Conservation (phyloP, 2,329 filamentous ascomycete genomes). For the Aspergillus fumigatus region DNA sequence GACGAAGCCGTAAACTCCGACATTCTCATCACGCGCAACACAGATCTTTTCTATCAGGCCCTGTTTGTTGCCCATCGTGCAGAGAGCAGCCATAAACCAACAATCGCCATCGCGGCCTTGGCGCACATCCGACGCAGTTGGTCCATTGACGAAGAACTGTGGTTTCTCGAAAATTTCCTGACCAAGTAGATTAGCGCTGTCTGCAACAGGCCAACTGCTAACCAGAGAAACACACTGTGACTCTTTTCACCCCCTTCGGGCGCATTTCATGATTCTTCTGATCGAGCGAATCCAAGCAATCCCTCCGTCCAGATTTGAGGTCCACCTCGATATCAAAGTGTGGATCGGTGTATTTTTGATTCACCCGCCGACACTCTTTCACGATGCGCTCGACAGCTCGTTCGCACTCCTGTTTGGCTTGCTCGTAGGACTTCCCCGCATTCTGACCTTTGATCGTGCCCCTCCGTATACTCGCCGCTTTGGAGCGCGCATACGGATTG, state of each 20-base stretch:
- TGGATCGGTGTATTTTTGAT: slow-evolving; percentile 81
- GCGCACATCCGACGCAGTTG: slow-evolving; percentile 70
- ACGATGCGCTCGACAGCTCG: slow-evolving; percentile 56
- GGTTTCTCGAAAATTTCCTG: slow-evolving; percentile 74
- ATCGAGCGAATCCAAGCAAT: slow-evolving; percentile 50
- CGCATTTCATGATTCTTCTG: slow-evolving; percentile 36
- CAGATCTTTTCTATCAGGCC: slow-evolving; percentile 69
- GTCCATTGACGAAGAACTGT: slow-evolving; percentile 71
- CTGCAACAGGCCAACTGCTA: neutral
- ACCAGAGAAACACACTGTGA: slow-evolving; percentile 44
- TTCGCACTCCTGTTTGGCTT: slow-evolving; percentile 64
- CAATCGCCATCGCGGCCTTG: slow-evolving; percentile 78
- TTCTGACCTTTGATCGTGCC: slow-evolving; percentile 53
- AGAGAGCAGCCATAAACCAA: slow-evolving; percentile 79
- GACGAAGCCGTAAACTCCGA: slow-evolving; percentile 82
- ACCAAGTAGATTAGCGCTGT: neutral
- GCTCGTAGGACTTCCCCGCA: slow-evolving; percentile 65
- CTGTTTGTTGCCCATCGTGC: slow-evolving; percentile 68
- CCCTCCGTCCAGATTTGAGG: slow-evolving; percentile 54
- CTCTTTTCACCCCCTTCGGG: slow-evolving; percentile 71
- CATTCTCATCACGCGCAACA: slow-evolving; percentile 65
- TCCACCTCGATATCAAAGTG: slow-evolving; percentile 82
- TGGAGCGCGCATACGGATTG: slow-evolving; percentile 60
- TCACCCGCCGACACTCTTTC: slow-evolving; percentile 65
- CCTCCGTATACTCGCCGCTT: slow-evolving; percentile 53